Conservation (phyloP, 495 filamentous ascomycete genomes). For the Aspergillus sclerotioniger region DNA sequence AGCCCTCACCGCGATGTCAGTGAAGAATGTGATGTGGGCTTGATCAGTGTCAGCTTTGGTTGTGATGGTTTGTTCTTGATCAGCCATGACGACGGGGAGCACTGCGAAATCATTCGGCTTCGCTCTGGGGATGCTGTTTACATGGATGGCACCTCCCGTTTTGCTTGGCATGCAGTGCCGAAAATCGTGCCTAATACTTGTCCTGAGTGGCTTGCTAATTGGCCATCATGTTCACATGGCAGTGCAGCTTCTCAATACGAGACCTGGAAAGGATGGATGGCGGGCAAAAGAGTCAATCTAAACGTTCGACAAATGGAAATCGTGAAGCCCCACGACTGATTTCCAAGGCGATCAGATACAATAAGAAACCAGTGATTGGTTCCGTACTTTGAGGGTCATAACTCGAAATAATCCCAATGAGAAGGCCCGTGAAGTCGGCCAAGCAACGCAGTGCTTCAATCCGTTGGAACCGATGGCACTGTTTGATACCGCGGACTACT, state of each 20-base stretch:
- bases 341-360: no score
- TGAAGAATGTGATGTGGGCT: constrained; percentile 68
- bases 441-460: no score
- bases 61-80: constrained; percentile 78
- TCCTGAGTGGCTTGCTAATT: constrained; percentile 68
- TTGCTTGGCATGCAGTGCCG: constrained; percentile 94
- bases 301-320: constrained; percentile 85
- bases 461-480: no score
- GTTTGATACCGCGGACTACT: no score
- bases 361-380: no score
- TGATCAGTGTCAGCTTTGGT: constrained; percentile 83
- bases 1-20: constrained; percentile 89
- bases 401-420: no score
- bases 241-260: constrained; percentile 41
- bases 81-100: constrained; percentile 38
- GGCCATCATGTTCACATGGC: constrained; percentile 58
- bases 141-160: constrained; percentile 74
- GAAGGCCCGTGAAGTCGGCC: no score
- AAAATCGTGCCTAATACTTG: constrained; percentile 75
- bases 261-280: constrained; percentile 82
- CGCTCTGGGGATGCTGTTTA: constrained; percentile 79
- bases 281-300: constrained; percentile 78
- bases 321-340: not conserved
- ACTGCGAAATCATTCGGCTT: constrained; percentile 61
- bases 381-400: no score